Base-by-base conservation (phyloP, 805 yeast species). In the Monosporozyma yasuniensis region DNA sequence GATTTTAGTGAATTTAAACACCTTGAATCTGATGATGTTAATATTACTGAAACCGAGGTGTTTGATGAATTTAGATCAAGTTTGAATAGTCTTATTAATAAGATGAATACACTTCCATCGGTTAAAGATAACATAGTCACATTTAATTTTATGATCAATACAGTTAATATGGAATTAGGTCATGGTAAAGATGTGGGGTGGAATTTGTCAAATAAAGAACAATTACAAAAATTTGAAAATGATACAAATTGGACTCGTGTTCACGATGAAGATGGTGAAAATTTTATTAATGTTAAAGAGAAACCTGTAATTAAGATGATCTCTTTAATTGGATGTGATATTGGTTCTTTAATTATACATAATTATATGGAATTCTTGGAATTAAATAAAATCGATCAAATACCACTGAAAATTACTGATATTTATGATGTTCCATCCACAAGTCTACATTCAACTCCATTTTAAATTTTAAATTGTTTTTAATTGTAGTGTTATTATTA, bases 271-370 rank as follows among this genome's bases (percentile, higher is more conserved):
- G 64, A 62, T 46, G 61, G 57, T 30, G 30, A 30, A 10, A 54
- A 56, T 41, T 50, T 57, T 12, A 21, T 18, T 38, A 35, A 30
- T n/a, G 30, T 11, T 43, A 46, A 10, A 37, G 46, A 4, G 44
- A 47, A 3, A 12, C 64, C 64, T 0, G 55, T 57, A 18, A 57
- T 63, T 10, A 61, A 62, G 47, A 59, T 67, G 48, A 53, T 63
- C 3, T 71, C 77, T 0, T 52, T 74, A 14, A 66, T 70, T 18
- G 71, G 69, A 27, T 71, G 74, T 28, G 72, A 71, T 50, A 55
- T 67, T 16, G 74, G 73, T 0, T 72, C 75, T 0, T 46, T 75
- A 16, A 61, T 72, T 2, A 66, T 77, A 43, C 72, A 70, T 47
- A 62, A 71, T 22, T 71, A 69, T 44, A 61, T 68, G 16, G 72